Base-by-base conservation (phyloP, 2,329 filamentous ascomycete genomes). In the Aspergillus neoniger region DNA sequence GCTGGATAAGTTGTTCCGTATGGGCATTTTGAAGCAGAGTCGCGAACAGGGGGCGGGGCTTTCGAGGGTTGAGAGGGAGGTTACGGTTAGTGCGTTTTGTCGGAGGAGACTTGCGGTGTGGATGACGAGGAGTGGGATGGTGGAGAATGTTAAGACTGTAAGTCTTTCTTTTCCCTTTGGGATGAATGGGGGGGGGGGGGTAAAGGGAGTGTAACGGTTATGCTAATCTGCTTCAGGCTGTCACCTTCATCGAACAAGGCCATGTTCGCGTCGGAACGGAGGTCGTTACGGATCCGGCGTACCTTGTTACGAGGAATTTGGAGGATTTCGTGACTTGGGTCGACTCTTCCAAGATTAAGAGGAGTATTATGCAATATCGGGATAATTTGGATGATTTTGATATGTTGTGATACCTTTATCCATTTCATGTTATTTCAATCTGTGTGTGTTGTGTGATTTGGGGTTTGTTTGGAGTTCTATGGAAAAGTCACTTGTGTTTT, bases 321-420 rank as follows among this genome's bases (percentile, higher is more conserved):
- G 94, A 98, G 79, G 94, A 98, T 79, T 96, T 96, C 75, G 90
- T 98, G 17, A 97, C 94, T 0, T 98, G 94, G 94, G 89, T 94
- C 9, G 91, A 96, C 70, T 92, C 91, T 62, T 96, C 91, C 78
- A 97, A 97, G 90, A 93, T 98, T 76, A 96, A 96, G 89, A 86
- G 90, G 74, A 95, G 92, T 74, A 96, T 97, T 65, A 88, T 96
- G 86, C 91, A 91, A 79, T 98, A 97, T 76, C 87, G 92, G 69
- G 92, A 97, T 77, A 91, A 96, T 82, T 79, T 97, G 78, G 94
- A 98, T 79, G 94, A 98, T 79, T 98, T 96, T 73, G 94, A 98
- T 80, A 80, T 97, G 73, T 80, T 96, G 70, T 95, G 77, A 86
- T 32, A 54, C 41, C 41, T 36, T 1, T 36, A 14, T 14, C 5